Evolutionary conservation across 768 basidiomycete species (phyloP), one percentile per base, ranked within the genome.

Genomic region (Coprinellus micaceus): DNA sequence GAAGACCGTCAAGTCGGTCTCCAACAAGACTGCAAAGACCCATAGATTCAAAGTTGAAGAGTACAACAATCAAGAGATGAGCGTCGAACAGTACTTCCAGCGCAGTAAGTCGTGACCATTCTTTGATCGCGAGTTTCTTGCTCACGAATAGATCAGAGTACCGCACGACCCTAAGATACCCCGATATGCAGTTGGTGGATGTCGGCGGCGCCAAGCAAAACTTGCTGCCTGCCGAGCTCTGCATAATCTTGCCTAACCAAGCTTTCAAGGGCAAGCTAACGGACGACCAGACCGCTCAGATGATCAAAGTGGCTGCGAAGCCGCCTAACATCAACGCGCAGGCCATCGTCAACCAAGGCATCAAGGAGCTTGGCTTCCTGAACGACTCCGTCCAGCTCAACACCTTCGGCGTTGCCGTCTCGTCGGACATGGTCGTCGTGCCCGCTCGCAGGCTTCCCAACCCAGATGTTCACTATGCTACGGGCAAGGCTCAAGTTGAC

Each of bases 231-330:
- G 74, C 87, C 0, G 91, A 93, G 67, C 39, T 92, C 0, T 92
- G 91, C 75, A 76, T 81, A 41, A 90, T 94, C 25, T 64, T 80
- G 0, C 79, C 83, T 0, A 82, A 84, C 46, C 88, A 88, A 65
- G 76, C 88, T 0, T 91, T 82, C 73, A 76, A 77, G 21, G 89
- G 89, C 10, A 85, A 82, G 61, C 78, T 93, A 1, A 78, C 79
- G 3, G 84, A 84, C 15, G 79, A 81, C 2, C 86, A 90, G 60
- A 91, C 89, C 0, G 79, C 86, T 1, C 65, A 69, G 9, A 92
- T 93, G 91, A 88, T 93, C 53, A 78, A 70, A 10, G 73, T 72
- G 46, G 89, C 91, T 0, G 89, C 88, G 54, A 83, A 84, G 43
- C 80, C 80, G 1, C 91, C 91, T 1, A 81, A 77, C n/a, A 69